Percentiles rank a stretch among this genome's conserved stretches.
Evolutionary conservation across 1,284 basidiomycete genomes (phyloP).

Genomic region (Heterobasidion occidentale): DNA sequence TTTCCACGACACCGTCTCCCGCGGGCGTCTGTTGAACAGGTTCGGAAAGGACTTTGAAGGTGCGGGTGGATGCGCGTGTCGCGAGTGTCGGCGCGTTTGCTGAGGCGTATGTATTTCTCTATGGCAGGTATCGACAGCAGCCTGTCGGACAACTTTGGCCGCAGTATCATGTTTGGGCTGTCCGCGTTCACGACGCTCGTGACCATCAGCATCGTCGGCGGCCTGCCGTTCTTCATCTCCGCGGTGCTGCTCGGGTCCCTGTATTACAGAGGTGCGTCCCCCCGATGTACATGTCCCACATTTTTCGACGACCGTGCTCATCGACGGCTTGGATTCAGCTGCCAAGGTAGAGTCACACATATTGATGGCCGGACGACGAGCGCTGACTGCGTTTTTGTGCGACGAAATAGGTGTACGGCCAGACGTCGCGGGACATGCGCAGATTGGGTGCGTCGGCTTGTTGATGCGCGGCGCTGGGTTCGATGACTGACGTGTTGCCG

Average conservation of each 20-base stretch:
- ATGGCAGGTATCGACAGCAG: conserved; percentile 71
- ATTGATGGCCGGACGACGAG: neutral
- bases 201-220: conserved; percentile 80
- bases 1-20: conserved; percentile 90
- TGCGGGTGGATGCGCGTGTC: conserved; percentile 14
- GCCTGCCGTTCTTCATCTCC: conserved; percentile 63
- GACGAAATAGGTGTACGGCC: conserved; percentile 62
- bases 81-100: neutral
- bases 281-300: neutral
- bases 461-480: neutral
- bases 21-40: conserved; percentile 80
- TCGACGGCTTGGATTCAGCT: neutral
- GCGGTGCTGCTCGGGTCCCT: conserved; percentile 51
- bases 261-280: conserved; percentile 56
- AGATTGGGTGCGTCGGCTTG: conserved; percentile 50
- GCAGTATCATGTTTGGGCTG: conserved; percentile 57
- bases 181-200: conserved; percentile 59
- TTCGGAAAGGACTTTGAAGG: conserved; percentile 95
- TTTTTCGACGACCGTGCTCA: neutral
- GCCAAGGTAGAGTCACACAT: conserved; percentile 5
- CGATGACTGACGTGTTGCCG: conserved; percentile 2
- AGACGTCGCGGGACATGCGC: conserved; percentile 85
- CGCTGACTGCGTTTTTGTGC: no score
- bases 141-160: conserved; percentile 81
- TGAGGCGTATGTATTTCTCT: neutral